Conservation (phyloP, 73 alveolate genomes). For the Stentor coeruleus region DNA sequence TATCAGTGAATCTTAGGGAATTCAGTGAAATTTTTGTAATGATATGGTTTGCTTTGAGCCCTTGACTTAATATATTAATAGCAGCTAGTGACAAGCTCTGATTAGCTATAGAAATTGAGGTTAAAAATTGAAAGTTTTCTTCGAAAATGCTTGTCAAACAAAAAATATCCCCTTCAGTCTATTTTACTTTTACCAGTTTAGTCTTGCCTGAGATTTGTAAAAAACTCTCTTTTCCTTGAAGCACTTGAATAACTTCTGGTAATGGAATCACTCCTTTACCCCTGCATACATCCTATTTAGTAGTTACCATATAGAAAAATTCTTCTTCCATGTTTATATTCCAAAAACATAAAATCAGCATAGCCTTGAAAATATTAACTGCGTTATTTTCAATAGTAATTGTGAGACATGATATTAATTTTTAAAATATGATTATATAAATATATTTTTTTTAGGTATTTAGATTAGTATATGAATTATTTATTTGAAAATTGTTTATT, state of each 20-base stretch:
- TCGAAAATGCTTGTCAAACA: not conserved
- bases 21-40: not conserved
- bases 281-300: not conserved
- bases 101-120: not conserved
- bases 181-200: not conserved
- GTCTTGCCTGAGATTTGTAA: not conserved
- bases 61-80: not conserved
- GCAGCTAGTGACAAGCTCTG: not conserved
- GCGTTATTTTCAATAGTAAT: no score
- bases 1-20: not conserved
- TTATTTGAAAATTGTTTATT: no score
- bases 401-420: no score
- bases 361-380: no score
- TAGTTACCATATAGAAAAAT: not conserved
- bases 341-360: no score
- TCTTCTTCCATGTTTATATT: not conserved
- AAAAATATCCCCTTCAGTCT: not conserved
- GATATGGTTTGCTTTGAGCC: not conserved
- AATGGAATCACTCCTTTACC: not conserved
- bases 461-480: no score
- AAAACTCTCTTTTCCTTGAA: no score
- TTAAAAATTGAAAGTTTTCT: not conserved
- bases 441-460: no score
- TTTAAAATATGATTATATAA: no score
- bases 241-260: not conserved